Percentiles rank a stretch among this genome's conserved stretches.
Conservation (phyloP, 768 basidiomycete genomes). For the Boletus pseudopeckii region DNA sequence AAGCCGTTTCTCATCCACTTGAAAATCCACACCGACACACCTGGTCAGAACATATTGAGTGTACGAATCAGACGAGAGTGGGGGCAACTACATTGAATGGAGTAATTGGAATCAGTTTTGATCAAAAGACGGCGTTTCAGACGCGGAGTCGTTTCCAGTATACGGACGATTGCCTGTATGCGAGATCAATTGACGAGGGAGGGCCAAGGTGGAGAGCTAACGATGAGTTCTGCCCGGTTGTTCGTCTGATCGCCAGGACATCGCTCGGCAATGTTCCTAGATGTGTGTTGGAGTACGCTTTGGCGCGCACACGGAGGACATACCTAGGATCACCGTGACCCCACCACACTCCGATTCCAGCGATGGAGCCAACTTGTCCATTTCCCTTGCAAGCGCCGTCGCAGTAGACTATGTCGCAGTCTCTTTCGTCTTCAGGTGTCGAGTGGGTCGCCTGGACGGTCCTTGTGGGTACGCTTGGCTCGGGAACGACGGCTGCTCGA, state of each 20-base stretch:
- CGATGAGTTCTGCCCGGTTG: constrained; percentile 85
- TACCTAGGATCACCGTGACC: constrained; percentile 61
- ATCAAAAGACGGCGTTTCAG: constrained; percentile 60
- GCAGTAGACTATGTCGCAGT: constrained; percentile 62
- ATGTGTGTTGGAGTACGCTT: neutral
- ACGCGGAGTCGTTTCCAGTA: constrained; percentile 69
- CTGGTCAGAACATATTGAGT: constrained; percentile 38
- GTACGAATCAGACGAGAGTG: neutral
- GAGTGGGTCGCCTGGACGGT: neutral
- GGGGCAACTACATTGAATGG: constrained; percentile 59
- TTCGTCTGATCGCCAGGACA: constrained; percentile 85
- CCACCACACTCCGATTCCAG: constrained; percentile 93
- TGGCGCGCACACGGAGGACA: neutral
- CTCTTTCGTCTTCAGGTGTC: constrained; percentile 25
- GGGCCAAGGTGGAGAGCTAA: constrained; percentile 34
- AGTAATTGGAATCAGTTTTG: constrained; percentile 84
- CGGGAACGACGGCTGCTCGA: neutral
- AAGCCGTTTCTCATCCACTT: constrained; percentile 63
- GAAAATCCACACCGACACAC: constrained; percentile 63
- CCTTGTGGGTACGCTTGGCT: neutral
- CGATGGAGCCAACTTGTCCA: constrained; percentile 60
- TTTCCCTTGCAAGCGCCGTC: constrained; percentile 90
- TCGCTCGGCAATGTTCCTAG: constrained; percentile 77
- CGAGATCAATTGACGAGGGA: neutral
- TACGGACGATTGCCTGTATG: constrained; percentile 79